Evolutionary conservation across 768 basidiomycete species (phyloP).

Genomic region (Lactifluus volemus): DNA sequence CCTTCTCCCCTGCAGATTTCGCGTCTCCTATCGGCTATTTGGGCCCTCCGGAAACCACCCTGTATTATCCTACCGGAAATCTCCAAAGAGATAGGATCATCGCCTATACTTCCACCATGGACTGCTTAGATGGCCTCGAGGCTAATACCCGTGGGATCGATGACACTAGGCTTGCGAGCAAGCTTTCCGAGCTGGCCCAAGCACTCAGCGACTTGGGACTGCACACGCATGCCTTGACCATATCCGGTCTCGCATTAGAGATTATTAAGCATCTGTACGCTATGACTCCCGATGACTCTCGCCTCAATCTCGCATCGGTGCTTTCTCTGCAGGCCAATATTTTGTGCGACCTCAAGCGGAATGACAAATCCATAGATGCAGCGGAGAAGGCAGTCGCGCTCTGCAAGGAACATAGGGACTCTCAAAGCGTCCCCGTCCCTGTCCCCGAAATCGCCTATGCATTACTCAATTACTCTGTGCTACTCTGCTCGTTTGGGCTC

Average conservation of each 20-base stretch:
- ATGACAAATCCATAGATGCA: not conserved
- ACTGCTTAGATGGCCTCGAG: not conserved
- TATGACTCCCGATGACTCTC: not conserved
- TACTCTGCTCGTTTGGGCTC: not conserved
- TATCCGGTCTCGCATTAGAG: not conserved
- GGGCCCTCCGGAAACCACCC: not conserved
- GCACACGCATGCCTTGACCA: not conserved
- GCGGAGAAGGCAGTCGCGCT: not conserved
- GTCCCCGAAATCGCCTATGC: not conserved
- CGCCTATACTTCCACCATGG: not conserved
- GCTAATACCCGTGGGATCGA: not conserved
- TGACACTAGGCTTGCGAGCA: not conserved
- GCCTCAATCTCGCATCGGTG: not conserved
- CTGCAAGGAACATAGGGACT: not conserved
- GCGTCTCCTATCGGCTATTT: slow-evolving; percentile 5
- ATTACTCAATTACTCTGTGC: not conserved
- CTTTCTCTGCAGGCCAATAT: slow-evolving; percentile 3
- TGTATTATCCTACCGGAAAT: slow-evolving; percentile 10
- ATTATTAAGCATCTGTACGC: not conserved
- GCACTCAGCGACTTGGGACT: slow-evolving; percentile 11
- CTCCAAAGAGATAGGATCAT: not conserved
- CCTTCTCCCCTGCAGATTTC: slow-evolving; percentile 4
- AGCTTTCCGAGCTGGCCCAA: slow-evolving; percentile 1
- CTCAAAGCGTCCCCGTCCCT: not conserved
- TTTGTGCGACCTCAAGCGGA: not conserved